Percentiles rank a stretch among this genome's conserved stretches.
phyloP scores from a whole-genome alignment of 805 yeast species.

The Candida sithepensis region DNA sequence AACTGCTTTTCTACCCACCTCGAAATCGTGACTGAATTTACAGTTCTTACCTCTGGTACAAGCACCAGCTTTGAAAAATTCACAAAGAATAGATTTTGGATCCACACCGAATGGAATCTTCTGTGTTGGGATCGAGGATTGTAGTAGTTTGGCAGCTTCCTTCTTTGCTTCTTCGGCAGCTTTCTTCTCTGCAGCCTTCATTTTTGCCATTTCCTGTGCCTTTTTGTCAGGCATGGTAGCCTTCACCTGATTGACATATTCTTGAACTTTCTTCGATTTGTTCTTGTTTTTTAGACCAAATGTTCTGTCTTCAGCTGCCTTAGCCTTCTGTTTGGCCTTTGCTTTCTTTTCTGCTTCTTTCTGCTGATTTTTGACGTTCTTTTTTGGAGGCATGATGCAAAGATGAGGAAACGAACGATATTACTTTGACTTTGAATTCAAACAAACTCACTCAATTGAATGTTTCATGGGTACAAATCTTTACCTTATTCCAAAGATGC shows the following conservation, averaged over 20 bases:
- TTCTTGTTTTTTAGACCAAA: conserved; percentile 96
- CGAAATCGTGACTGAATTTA: conserved; percentile 88
- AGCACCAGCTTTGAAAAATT: conserved; percentile 75
- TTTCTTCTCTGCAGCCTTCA: conserved; percentile 81
- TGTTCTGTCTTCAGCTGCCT: conserved; percentile 77
- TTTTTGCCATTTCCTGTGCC: conserved; percentile 51
- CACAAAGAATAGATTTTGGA: conserved; percentile 91
- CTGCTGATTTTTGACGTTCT: conserved; percentile 57
- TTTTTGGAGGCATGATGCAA: conserved; percentile 73
- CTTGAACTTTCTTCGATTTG: conserved; percentile 87
- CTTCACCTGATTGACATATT: conserved; percentile 63
- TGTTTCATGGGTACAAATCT: too few relatives aligned
- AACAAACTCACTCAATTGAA: too few relatives aligned
- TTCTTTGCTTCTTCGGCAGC: conserved; percentile 86
- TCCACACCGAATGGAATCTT: conserved; percentile 96
- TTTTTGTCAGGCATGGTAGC: conserved; percentile 50
- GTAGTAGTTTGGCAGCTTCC: conserved; percentile 79
- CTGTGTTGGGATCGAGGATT: conserved; percentile 62
- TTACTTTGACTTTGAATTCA: too few relatives aligned
- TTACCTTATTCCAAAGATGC: neutral
- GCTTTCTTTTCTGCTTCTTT: conserved; percentile 61
- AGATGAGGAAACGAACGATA: neutral
- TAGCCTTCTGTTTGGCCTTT: conserved; percentile 53
- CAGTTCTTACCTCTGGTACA: conserved; percentile 85
- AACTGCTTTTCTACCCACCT: conserved; percentile 79